These are phyloP conservation scores for Trametes cinnabarina DNA, from an alignment of 768 basidiomycete species.

Conservation along the genomic window DNA sequence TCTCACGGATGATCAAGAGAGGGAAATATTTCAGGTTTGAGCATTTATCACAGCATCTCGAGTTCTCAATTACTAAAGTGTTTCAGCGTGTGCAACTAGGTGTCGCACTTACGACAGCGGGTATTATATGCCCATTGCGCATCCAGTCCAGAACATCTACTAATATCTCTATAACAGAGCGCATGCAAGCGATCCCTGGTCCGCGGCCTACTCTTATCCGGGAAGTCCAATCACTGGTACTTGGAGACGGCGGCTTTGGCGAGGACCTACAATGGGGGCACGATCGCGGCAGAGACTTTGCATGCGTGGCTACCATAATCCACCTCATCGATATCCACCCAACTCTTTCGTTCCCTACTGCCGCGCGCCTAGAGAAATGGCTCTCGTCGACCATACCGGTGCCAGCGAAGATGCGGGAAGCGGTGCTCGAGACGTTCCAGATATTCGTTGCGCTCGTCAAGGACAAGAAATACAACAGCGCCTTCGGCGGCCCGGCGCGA, in stretches of 20 bases:
- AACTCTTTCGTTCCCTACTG: slow-evolving; percentile 15
- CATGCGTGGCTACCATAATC: slow-evolving; percentile 32
- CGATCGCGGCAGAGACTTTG: slow-evolving; percentile 39
- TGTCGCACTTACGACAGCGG: slow-evolving; percentile 70
- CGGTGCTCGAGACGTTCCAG: slow-evolving; percentile 44
- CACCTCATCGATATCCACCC: slow-evolving; percentile 30
- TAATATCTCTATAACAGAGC: slow-evolving; percentile 41
- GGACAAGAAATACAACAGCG: slow-evolving; percentile 33
- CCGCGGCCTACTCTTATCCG: slow-evolving; percentile 61
- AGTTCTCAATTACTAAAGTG: background rate
- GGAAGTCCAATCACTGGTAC: slow-evolving; percentile 45
- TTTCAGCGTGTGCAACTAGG: slow-evolving; percentile 71
- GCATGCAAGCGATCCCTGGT: slow-evolving; percentile 63
- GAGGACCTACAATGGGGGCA: slow-evolving; percentile 37
- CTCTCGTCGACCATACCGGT: slow-evolving; percentile 28
- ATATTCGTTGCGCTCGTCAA: slow-evolving; percentile 47
- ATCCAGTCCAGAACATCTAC: background rate
- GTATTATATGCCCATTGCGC: slow-evolving; percentile 29
- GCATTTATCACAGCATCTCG: background rate
- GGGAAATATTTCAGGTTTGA: slow-evolving; percentile 69
- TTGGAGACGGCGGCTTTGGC: slow-evolving; percentile 40
- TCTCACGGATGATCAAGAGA: slow-evolving; percentile 51
- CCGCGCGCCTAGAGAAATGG: slow-evolving; percentile 30
- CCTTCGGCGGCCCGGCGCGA: slow-evolving; percentile 39
- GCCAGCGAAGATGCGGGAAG: slow-evolving; percentile 27